Base-by-base conservation (phyloP, 2,329 filamentous ascomycete genomes). In the Arthrobotrys musiformis region DNA sequence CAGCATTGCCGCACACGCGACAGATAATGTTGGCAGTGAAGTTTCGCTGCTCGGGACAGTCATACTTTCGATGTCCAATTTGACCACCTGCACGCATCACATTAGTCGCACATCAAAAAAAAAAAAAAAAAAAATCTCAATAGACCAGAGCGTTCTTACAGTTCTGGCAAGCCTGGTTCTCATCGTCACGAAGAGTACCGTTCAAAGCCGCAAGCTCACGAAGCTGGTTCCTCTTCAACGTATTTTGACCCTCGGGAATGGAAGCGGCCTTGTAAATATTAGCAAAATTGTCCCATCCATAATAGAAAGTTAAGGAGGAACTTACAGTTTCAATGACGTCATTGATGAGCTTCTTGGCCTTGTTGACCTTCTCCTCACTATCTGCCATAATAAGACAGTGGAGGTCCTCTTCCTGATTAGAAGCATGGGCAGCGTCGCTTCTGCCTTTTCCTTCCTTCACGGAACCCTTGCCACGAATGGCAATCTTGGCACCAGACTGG, bases 371-470 rank as follows among this genome's bases (percentile, higher is more conserved):
- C 79, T 99, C 95, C 86, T 99, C 96, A 40, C 94, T 98, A 83
- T 99, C 95, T 82, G 95, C 95, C 95, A 99, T 99, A 86, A 99
- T 98, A 83, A 99, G 87, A 85, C 95, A 99, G 86, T 99, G 95
- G 72, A 99, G 88, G 84, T 99, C 95, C 86, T 99, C 95, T 87
- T 99, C 95, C 88, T 99, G 95, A 88, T 99, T 99, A 89, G 95
- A 98, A 84, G 94, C 93, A 85, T 99, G 95, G 86, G 95, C 95
- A 82, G 95, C 95, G 85, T 99, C 95, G 86, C 95, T 98, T 81
- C 95, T 93, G 81, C 95, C 95, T 85, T 99, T 99, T 87, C 95
- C 95, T 89, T 99, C 95, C 86, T 99, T 99, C 84, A 99, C 95
- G 82, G 95, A 99, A 84, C 95, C 95, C 86, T 99, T 99, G 87